phyloP scores from a whole-genome alignment of 768 basidiomycete species.

The Erythrobasidium yunnanense region DNA sequence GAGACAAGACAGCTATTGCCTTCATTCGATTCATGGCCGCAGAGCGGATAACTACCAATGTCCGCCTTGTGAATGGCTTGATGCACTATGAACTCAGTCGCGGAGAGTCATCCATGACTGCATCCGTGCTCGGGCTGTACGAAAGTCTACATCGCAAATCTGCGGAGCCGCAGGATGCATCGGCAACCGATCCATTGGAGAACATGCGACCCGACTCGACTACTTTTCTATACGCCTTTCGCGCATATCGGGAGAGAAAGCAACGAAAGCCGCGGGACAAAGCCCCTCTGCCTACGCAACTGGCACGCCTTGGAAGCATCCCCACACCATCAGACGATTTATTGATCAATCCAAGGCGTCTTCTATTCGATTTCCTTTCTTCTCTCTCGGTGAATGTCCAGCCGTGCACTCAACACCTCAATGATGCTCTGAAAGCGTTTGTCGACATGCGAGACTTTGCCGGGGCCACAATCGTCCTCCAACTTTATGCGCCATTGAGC shows the following conservation, averaged over 20 bases:
- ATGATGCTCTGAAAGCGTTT: not conserved
- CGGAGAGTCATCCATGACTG: not conserved
- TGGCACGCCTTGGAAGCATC: not conserved
- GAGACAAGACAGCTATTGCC: not conserved
- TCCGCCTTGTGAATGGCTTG: not conserved
- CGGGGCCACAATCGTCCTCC: not conserved
- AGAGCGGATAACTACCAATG: not conserved
- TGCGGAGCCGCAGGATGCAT: too few species aligned
- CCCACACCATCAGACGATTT: not conserved
- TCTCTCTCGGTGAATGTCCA: too few species aligned
- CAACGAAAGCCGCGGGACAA: too few species aligned
- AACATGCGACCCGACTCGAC: not conserved
- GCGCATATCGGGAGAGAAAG: conserved; percentile 4
- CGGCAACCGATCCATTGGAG: not conserved
- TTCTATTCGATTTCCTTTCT: not conserved
- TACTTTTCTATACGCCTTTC: not conserved
- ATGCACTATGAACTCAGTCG: not conserved
- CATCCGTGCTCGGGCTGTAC: not conserved
- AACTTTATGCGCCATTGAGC: not conserved
- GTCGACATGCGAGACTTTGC: conserved; percentile 7
- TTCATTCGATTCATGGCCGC: conserved; percentile 7
- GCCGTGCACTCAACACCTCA: too few species aligned
- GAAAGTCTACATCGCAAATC: not conserved
- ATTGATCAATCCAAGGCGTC: not conserved
- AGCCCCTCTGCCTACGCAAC: not conserved